Conservation (phyloP, 257 asterid species). For the Nicotiana paniculata region DNA sequence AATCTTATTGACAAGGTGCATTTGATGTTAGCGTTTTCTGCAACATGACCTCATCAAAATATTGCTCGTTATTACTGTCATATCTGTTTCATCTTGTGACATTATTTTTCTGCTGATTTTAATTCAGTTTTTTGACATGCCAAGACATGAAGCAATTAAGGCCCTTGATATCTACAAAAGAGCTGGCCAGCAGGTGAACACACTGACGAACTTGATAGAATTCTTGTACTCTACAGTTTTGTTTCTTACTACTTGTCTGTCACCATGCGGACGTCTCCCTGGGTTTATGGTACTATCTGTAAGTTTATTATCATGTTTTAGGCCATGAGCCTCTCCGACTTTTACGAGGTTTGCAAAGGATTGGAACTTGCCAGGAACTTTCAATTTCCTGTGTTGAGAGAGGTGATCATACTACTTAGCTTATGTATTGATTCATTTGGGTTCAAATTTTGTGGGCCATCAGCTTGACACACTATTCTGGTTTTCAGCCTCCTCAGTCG, state of each 20-base stretch:
- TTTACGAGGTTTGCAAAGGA: conserved; percentile 91
- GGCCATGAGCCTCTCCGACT: conserved; percentile 89
- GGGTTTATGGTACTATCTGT: background rate
- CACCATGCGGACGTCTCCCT: background rate
- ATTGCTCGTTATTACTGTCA: background rate
- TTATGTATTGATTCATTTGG: background rate
- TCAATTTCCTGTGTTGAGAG: conserved; percentile 90
- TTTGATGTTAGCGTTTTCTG: conserved; percentile 7
- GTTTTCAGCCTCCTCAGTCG: conserved; percentile 49
- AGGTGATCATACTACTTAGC: conserved; percentile 37
- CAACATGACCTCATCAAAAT: background rate
- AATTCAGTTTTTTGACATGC: conserved; percentile 98
- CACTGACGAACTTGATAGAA: background rate
- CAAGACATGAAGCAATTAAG: conserved; percentile 92
- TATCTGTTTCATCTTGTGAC: background rate
- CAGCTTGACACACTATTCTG: conserved; percentile 8
- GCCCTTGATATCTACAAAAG: conserved; percentile 92
- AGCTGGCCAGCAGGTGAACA: conserved; percentile 94
- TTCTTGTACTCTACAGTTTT: background rate
- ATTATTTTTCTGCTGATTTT: conserved; percentile 13
- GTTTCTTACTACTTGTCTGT: background rate
- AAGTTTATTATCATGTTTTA: conserved; percentile 23
- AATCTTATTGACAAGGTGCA: conserved; percentile 97
- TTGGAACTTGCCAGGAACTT: conserved; percentile 97
- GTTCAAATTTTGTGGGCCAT: background rate